Evolutionary conservation across 495 filamentous ascomycete species (phyloP).

Genomic region (Alectoria sarmentosa): DNA sequence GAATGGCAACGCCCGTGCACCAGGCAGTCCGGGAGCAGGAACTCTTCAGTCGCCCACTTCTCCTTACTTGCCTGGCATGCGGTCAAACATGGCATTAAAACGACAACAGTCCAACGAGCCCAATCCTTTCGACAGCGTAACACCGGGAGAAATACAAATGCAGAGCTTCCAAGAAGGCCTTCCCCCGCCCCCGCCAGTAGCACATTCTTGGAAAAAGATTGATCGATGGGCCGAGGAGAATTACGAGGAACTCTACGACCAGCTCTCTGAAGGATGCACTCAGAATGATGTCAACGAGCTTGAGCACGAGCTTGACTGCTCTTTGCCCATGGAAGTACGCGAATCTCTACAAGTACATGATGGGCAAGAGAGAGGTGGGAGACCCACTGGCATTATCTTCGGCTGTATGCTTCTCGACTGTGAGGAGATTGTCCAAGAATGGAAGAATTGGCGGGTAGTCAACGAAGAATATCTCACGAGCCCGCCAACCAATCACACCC

Average conservation of each 20-base stretch:
- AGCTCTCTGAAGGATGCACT: constrained; percentile 84
- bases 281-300: constrained; percentile 94
- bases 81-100: constrained; percentile 59
- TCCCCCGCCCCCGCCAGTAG: constrained; percentile 79
- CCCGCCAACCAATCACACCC: constrained; percentile 47
- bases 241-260: constrained; percentile 89
- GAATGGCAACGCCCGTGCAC: constrained; percentile 55
- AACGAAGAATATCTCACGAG: constrained; percentile 76
- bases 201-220: constrained; percentile 88
- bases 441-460: constrained; percentile 91
- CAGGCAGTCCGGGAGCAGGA: constrained; percentile 42
- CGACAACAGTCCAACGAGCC: constrained; percentile 44
- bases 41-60: constrained; percentile 40
- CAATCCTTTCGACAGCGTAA: constrained; percentile 59
- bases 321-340: constrained; percentile 85
- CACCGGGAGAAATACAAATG: constrained; percentile 84
- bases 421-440: constrained; percentile 97
- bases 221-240: constrained; percentile 91
- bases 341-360: constrained; percentile 90
- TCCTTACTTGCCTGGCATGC: constrained; percentile 87
- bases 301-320: constrained; percentile 93
- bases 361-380: constrained; percentile 88
- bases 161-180: constrained; percentile 90
- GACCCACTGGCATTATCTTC: constrained; percentile 89
- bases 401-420: constrained; percentile 93